These are phyloP conservation scores for Aureobasidium sp. DNA, from an alignment of 2,329 filamentous ascomycete genomes.

Conservation along the genomic window DNA sequence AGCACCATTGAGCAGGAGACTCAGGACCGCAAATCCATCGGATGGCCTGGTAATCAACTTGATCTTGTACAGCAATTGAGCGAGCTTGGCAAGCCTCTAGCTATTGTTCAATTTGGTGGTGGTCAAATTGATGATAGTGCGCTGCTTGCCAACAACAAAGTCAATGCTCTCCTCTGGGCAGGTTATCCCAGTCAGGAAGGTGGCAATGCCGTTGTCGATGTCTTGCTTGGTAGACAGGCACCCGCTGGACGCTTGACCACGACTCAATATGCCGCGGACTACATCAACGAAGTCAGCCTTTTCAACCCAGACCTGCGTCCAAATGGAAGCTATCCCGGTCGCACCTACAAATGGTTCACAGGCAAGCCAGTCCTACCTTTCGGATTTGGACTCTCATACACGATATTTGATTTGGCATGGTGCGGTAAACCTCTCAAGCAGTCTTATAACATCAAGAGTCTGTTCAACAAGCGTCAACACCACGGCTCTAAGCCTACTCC, in stretches of 20 bases:
- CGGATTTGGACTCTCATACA: constrained; percentile 53
- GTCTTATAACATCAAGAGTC: constrained; percentile 30
- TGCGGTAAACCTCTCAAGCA: constrained; percentile 16
- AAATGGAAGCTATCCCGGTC: constrained; percentile 40
- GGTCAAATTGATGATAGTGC: constrained; percentile 46
- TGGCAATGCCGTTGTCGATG: constrained; percentile 48
- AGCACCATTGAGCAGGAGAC: constrained; percentile 46
- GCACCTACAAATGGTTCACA: constrained; percentile 55
- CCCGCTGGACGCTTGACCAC: constrained; percentile 50
- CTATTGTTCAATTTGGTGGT: constrained; percentile 49
- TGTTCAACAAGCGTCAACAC: constrained; percentile 27
- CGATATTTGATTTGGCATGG: constrained; percentile 40
- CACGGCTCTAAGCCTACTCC: constrained; percentile 20
- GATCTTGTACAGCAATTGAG: constrained; percentile 45
- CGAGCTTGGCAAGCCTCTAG: constrained; percentile 40
- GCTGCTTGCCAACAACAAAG: constrained; percentile 40
- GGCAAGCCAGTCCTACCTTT: constrained; percentile 45
- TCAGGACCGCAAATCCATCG: constrained; percentile 45
- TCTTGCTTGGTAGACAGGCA: constrained; percentile 44
- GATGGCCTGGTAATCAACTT: constrained; percentile 48
- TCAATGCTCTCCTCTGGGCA: constrained; percentile 50
- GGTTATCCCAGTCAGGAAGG: constrained; percentile 56
- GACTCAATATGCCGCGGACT: constrained; percentile 50
- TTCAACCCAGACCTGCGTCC: constrained; percentile 52
- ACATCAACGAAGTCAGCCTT: constrained; percentile 45